Percentiles rank a stretch among this genome's conserved stretches.
Conservation (phyloP, 2,329 filamentous ascomycete genomes). For the Phialophora macrospora region DNA sequence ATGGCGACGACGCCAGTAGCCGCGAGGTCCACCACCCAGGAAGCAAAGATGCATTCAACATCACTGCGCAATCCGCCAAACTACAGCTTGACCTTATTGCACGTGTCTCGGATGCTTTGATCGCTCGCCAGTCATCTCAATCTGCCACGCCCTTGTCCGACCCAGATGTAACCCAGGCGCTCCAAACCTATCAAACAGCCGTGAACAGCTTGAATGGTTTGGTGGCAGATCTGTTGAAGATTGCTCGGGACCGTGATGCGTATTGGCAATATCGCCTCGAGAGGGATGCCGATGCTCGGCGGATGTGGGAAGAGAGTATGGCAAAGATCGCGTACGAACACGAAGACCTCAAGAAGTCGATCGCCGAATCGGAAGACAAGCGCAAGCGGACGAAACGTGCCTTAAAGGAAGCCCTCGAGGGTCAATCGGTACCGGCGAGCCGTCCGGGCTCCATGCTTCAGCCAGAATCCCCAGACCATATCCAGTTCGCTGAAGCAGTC, state of each 20-base stretch:
- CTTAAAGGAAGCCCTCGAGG: conserved; percentile 81
- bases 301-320: conserved; percentile 99
- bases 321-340: conserved; percentile 93
- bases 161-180: conserved; percentile 73
- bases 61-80: conserved; percentile 92
- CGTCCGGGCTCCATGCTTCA: conserved; percentile 44
- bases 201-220: conserved; percentile 85
- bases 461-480: conserved; percentile 25
- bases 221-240: conserved; percentile 84
- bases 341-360: conserved; percentile 82
- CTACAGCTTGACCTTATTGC: conserved; percentile 89
- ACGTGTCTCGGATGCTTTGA: conserved; percentile 72
- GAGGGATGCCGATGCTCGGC: conserved; percentile 85
- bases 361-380: conserved; percentile 89
- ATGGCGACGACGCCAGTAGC: conserved; percentile 82
- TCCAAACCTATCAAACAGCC: conserved; percentile 85
- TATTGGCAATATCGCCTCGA: conserved; percentile 97
- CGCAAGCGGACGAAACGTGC: conserved; percentile 87
- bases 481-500: conserved; percentile 46
- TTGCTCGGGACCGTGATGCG: conserved; percentile 89
- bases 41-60: conserved; percentile 93
- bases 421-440: conserved; percentile 49
- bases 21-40: conserved; percentile 70
- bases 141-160: conserved; percentile 77
- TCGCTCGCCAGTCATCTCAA: conserved; percentile 60